A percentile compares a stretch with the other conserved stretches of the same genome.
Evolutionary conservation across 805 yeast genomes (phyloP).

Genomic region (Alloascoidea hylecoeti): DNA sequence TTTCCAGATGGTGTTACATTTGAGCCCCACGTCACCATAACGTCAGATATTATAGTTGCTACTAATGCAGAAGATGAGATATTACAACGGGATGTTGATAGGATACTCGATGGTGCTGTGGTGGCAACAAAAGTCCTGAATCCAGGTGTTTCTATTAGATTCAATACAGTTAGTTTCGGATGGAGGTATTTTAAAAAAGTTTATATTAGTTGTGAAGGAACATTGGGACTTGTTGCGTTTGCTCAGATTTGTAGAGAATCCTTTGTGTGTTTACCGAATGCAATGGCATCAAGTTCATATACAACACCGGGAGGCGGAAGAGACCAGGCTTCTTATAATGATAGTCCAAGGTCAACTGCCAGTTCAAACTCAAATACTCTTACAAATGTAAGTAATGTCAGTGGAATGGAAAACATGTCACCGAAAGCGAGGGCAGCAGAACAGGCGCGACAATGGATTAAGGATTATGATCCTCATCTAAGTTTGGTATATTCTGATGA

Average conservation of each 20-base stretch:
- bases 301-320: no score
- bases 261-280: conserved; percentile 15
- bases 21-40: conserved; percentile 68
- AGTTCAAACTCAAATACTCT: conserved; percentile 11
- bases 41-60: conserved; percentile 39
- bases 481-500: conserved; percentile 54
- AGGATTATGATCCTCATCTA: conserved; percentile 51
- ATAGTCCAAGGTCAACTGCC: no score
- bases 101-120: conserved; percentile 39
- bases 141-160: conserved; percentile 8
- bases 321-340: no score
- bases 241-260: conserved; percentile 25
- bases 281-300: conserved; percentile 6
- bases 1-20: conserved; percentile 58
- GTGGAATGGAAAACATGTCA: no score
- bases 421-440: conserved; percentile 20
- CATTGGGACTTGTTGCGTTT: conserved; percentile 33
- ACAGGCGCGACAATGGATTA: conserved; percentile 44
- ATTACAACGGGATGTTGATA: conserved; percentile 45
- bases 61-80: no score
- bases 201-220: conserved; percentile 29
- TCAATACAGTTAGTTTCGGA: conserved; percentile 19
- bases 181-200: conserved; percentile 37
- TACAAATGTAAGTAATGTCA: no score
- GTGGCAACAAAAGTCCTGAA: conserved; percentile 39